phyloP scores from a whole-genome alignment of 345 rosid species.

The Firmiana major region DNA sequence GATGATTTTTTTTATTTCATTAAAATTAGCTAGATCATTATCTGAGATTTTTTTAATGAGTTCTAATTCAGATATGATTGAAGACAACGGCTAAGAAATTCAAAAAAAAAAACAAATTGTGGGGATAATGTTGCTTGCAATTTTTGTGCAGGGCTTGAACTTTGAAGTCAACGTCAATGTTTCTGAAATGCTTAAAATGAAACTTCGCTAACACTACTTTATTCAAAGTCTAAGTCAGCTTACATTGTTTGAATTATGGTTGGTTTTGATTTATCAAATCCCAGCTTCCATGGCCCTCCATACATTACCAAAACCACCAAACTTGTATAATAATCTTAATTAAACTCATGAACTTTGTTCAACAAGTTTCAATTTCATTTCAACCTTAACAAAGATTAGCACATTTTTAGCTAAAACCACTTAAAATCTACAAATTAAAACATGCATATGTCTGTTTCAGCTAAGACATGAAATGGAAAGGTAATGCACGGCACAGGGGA shows the following conservation, averaged over 20 bases:
- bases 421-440: no score
- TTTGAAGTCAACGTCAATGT: not conserved
- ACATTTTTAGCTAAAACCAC: no score
- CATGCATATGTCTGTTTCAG: no score
- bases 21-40: not conserved
- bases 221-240: not conserved
- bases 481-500: not conserved
- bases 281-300: not conserved
- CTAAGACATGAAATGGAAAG: no score
- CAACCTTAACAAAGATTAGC: no score
- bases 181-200: not conserved
- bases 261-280: not conserved
- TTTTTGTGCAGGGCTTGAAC: not conserved
- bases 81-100: not conserved
- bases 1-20: no score
- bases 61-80: not conserved
- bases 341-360: not conserved
- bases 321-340: no score
- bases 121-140: not conserved
- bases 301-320: not conserved
- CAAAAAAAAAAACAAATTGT: not conserved
- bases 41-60: not conserved
- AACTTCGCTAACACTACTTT: not conserved
- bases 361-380: no score
- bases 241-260: not conserved